Base-by-base conservation (phyloP, 768 basidiomycete genomes). In the Suillus weaverae region DNA sequence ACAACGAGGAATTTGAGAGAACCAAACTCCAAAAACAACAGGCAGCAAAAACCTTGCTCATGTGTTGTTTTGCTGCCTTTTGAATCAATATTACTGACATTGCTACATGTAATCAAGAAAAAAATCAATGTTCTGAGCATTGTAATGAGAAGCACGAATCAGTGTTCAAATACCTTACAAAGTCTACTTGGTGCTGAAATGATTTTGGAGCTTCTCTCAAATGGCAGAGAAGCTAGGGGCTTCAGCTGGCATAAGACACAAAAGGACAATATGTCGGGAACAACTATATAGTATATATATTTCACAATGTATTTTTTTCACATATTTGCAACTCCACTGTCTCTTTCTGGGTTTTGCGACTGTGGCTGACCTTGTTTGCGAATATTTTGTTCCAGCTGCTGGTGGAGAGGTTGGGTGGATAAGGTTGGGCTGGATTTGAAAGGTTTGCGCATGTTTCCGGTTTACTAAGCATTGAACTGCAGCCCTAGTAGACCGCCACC, bases 91-190 rank as follows among this genome's bases (percentile, higher is more conserved):
- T 22, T 18, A 59, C 56, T 38, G 36, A 38, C 16, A 7, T 38
- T 6, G 7, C 56, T 38, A 59, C 35, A 35, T 36, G 36, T 59
- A 30, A 41, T 22, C 35, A 33, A 71, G 68, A 66, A 62, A 51
- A n/a, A 62, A 60, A 67, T 60, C 6, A 66, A 68, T 5, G 26
- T 68, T 13, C 51, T 65, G 4, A 66, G 63, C 43, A 65, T 70
- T 10, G 33, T 71, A 53, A 69, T 44, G 78, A 70, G 26, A 63
- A 68, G 33, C 72, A 79, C 79, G 79, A 83, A 26, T 72, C 30
- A 62, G 54, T 62, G 64, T 54, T 66, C 67, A n/a, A 68, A 68
- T 57, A 26, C 67, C 6, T 43, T 76, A 2, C 71, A 74, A 55
- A 70, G 64, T 32, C 33, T 74, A 20, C 60, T 76, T 3, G 72